Base-by-base conservation (phyloP, 805 yeast genomes). In the Blastobotrys chiropterorum region DNA sequence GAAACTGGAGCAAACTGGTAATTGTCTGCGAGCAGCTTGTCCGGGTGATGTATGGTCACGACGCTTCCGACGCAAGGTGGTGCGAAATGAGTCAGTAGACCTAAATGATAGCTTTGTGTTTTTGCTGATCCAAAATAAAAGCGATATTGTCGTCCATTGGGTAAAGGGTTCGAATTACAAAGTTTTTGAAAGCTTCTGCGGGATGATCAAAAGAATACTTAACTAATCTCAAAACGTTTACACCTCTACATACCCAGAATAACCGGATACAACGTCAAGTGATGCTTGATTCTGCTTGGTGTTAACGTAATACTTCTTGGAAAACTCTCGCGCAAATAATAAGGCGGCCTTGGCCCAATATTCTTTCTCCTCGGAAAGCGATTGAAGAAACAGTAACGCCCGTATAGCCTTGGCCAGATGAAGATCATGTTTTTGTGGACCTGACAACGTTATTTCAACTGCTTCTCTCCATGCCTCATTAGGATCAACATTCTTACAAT, bases 341-440 rank as follows among this genome's bases (percentile, higher is more conserved):
- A 42, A 41, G 2, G 57, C 56, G 2, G 51, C 57, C 42, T 48
- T 53, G 38, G 50, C 53, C 11, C 48, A 55, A n/a, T n/a, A n/a
- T 3, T 15, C 34, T 8, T 46, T n/a, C 31, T 2, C 47, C 49
- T 38, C 45, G n/a, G n/a, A n/a, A n/a, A n/a, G n/a, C n/a, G n/a
- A n/a, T n/a, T n/a, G n/a, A n/a, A n/a, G n/a, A n/a, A n/a, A n/a
- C 38, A 59, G 47, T 39, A 58, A 38, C 4, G 63, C 58, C 17
- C 64, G 40, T n/a, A 59, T 43, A 1, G 59, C 62, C 46, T 60
- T 60, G 40, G 57, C 52, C 15, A 38, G 44, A 44, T 59, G 62
- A 13, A 54, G 49, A 21, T 60, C 62, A 38, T 14, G 19, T 8
- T 45, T 20, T 2, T 15, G 22, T 3, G 15, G 14, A 14, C n/a